Evolutionary conservation across 441 rosid genomes (phyloP).

Genomic region (Corymbia citriodora): DNA sequence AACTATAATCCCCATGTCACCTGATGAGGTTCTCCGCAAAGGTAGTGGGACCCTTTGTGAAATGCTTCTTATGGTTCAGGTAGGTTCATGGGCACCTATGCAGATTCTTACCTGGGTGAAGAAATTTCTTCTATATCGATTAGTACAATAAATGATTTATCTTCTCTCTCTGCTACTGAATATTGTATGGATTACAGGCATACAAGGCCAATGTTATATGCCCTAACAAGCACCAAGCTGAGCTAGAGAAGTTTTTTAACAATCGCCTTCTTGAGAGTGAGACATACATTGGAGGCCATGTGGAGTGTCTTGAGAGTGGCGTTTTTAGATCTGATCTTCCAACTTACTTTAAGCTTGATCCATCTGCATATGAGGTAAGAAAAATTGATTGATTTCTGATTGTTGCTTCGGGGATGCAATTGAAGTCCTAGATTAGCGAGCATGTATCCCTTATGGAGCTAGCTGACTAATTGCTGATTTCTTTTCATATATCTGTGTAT

Average conservation of each 20-base stretch:
- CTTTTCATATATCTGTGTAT: background rate
- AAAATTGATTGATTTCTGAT: background rate
- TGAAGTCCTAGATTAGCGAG: background rate
- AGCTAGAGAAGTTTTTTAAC: constrained; percentile 78
- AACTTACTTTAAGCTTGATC: constrained; percentile 86
- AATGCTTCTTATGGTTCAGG: constrained; percentile 99
- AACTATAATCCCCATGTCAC: constrained; percentile 97
- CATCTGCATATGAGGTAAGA: constrained; percentile 74
- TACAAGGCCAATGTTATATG: constrained; percentile 94
- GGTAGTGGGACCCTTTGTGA: constrained; percentile 99
- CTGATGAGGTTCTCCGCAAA: constrained; percentile 98
- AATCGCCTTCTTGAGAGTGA: constrained; percentile 94
- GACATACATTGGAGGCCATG: constrained; percentile 98
- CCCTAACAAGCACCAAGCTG: constrained; percentile 97
- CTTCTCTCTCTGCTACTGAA: constrained; percentile 1
- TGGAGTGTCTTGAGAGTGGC: constrained; percentile 99
- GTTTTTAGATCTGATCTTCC: constrained; percentile 98
- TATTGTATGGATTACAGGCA: constrained; percentile 53
- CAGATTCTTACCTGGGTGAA: background rate
- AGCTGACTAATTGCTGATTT: background rate
- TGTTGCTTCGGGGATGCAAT: background rate
- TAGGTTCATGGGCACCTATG: constrained; percentile 21
- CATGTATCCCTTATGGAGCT: background rate
- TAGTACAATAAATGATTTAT: background rate
- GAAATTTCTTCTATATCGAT: background rate